Percentiles rank a stretch among this genome's conserved stretches.
Conservation (phyloP, 2,329 filamentous ascomycete genomes). For the Colletotrichum sp. region DNA sequence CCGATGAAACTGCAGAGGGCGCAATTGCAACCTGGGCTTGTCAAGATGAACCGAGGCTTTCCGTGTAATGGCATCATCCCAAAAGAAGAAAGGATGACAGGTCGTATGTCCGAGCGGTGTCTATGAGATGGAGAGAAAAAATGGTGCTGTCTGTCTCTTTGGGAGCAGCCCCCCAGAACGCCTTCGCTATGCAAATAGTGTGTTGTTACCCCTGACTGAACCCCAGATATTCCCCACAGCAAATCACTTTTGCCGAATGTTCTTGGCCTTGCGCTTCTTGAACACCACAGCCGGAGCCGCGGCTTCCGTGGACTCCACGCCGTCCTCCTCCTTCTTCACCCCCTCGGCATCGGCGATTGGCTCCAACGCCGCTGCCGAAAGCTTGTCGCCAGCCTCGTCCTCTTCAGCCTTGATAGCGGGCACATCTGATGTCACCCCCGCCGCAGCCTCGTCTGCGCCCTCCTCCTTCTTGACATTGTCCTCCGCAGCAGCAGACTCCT, state of each 20-base stretch:
- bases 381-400: slow-evolving; percentile 18
- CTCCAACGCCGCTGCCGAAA: background rate
- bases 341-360: background rate
- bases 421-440: slow-evolving; percentile 29
- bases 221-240: background rate
- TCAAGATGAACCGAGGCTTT: background rate
- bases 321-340: slow-evolving; percentile 46
- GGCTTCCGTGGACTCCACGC: slow-evolving; percentile 24
- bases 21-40: background rate
- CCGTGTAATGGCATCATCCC: background rate
- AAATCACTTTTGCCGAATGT: slow-evolving; percentile 61
- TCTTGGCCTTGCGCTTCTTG: slow-evolving; percentile 79
- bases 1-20: background rate
- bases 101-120: background rate
- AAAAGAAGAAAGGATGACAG: background rate
- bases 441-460: slow-evolving; percentile 25
- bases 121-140: background rate
- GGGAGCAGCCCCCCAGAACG: background rate
- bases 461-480: slow-evolving; percentile 30
- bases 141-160: background rate
- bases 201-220: background rate
- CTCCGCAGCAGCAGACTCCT: slow-evolving; percentile 28
- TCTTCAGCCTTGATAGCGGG: slow-evolving; percentile 37
- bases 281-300: slow-evolving; percentile 64
- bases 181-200: background rate